Percentiles rank a stretch among this genome's conserved stretches.
Conservation (phyloP, 805 yeast genomes). For the Starmerella apicola region DNA sequence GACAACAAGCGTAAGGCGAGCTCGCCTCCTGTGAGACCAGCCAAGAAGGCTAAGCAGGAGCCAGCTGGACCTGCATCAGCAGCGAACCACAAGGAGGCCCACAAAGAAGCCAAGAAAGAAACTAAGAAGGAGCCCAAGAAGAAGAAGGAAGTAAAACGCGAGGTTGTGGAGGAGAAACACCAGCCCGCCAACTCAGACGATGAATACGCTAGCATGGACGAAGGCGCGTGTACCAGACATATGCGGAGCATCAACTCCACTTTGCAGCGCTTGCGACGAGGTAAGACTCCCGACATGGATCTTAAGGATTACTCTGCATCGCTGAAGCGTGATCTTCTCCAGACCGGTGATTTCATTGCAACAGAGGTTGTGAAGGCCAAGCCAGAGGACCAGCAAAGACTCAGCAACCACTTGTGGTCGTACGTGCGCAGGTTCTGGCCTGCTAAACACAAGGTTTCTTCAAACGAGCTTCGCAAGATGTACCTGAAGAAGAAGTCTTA, state of each 20-base stretch:
- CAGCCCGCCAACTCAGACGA: conserved; percentile 15
- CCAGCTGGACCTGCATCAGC: conserved; percentile 4
- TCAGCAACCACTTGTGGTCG: conserved; percentile 64
- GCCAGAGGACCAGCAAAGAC: conserved; percentile 29
- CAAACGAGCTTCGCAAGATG: conserved; percentile 63
- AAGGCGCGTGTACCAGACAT: conserved; percentile 45
- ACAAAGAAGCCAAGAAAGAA: conserved; percentile 4
- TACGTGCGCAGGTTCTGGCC: conserved; percentile 85
- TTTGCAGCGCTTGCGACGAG: conserved; percentile 52
- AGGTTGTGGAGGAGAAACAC: conserved; percentile 8
- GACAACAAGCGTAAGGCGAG: conserved; percentile 7
- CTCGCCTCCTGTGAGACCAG: conserved; percentile 13
- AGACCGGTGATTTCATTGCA: conserved; percentile 61
- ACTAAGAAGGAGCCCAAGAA: conserved; percentile 12
- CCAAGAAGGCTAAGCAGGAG: conserved; percentile 12
- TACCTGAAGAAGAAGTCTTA: conserved; percentile 32
- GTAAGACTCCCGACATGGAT: conserved; percentile 53
- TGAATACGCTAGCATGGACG: conserved; percentile 74
- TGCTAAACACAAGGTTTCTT: conserved; percentile 42
- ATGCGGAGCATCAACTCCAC: conserved; percentile 59
- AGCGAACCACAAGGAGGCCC: conserved; percentile 9
- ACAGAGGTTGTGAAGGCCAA: conserved; percentile 25
- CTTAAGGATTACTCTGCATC: conserved; percentile 67
- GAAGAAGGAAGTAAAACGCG: conserved; percentile 16
- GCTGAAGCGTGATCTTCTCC: conserved; percentile 52